Evolutionary conservation across 768 basidiomycete genomes (phyloP).

Genomic region (Lyophyllum semitale): DNA sequence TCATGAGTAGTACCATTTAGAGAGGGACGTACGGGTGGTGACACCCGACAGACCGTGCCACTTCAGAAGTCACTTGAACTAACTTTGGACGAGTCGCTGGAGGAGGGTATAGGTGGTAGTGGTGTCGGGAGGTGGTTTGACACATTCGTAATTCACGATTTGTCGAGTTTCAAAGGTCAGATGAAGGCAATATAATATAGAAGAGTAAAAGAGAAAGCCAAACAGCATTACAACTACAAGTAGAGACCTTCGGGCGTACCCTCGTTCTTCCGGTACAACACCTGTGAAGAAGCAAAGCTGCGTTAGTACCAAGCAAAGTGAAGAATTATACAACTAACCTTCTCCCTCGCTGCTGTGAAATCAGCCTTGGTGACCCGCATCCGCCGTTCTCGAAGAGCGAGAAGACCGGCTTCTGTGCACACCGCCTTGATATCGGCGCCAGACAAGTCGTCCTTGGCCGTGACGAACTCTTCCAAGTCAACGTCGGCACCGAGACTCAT

Average conservation of each 20-base stretch:
- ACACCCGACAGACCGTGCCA: too few relatives aligned
- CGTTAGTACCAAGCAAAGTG: conserved; percentile 2
- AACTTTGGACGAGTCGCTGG: too few relatives aligned
- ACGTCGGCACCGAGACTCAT: conserved; percentile 91
- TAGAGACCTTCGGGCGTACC: conserved; percentile 91
- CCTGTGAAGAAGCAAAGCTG: conserved; percentile 38
- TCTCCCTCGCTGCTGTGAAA: conserved; percentile 89
- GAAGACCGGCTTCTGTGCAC: conserved; percentile 96
- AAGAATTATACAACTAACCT: conserved; percentile 50
- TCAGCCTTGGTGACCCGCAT: conserved; percentile 94
- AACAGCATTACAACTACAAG: conserved; percentile 45
- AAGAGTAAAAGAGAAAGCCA: conserved; percentile 14
- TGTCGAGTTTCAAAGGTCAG: not conserved
- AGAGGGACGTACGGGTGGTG: too few relatives aligned
- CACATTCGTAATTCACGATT: not conserved
- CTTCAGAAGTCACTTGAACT: too few relatives aligned
- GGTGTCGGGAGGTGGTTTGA: too few relatives aligned
- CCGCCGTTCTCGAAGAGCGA: conserved; percentile 90
- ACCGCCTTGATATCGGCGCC: conserved; percentile 99
- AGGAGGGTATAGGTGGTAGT: too few relatives aligned
- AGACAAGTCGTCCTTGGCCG: conserved; percentile 92
- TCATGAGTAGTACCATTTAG: too few relatives aligned
- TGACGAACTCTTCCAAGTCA: conserved; percentile 93
- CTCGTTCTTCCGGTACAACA: conserved; percentile 96
- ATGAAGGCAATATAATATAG: not conserved